Evolutionary conservation across 2,329 filamentous ascomycete species (phyloP).

Genomic region (Stemphylium beticola): DNA sequence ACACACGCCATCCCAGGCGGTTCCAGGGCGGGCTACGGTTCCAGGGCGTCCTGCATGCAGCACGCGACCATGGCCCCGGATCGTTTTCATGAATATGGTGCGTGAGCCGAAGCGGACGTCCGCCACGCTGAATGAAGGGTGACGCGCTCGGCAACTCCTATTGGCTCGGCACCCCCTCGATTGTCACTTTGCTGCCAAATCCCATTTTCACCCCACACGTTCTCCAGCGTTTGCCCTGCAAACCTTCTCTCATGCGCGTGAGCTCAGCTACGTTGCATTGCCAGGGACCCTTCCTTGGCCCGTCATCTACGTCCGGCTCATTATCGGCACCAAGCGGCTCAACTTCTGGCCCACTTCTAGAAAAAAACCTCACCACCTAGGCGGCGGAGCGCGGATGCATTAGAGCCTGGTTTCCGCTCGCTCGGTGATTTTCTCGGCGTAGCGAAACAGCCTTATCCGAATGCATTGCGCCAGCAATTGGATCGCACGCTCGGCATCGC

Average conservation of each 20-base stretch:
- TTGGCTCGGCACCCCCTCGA: slow-evolving; percentile 13
- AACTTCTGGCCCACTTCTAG: slow-evolving; percentile 20
- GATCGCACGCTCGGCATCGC: slow-evolving; percentile 25
- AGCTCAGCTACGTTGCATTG: neutral
- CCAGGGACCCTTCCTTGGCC: neutral
- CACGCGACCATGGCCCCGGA: slow-evolving; percentile 15
- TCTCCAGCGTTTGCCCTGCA: slow-evolving; percentile 1
- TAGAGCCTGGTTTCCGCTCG: slow-evolving; percentile 7
- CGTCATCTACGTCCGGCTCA: neutral
- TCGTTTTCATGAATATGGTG: slow-evolving; percentile 10
- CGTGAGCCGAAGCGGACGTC: slow-evolving; percentile 8
- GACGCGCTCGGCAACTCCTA: slow-evolving; percentile 20
- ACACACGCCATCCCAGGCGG: neutral
- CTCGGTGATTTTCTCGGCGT: slow-evolving; percentile 26
- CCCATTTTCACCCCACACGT: slow-evolving; percentile 13
- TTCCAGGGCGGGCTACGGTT: neutral
- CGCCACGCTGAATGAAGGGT: slow-evolving; percentile 1
- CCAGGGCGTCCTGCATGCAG: slow-evolving; percentile 2
- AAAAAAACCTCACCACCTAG: slow-evolving; percentile 15
- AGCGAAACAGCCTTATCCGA: slow-evolving; percentile 19
- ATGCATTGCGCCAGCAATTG: slow-evolving; percentile 12
- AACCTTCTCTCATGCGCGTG: neutral
- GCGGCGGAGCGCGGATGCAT: slow-evolving; percentile 13
- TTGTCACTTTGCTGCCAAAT: neutral
- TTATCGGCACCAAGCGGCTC: slow-evolving; percentile 6